These are phyloP conservation scores for Plasmodium sp. DNA, from an alignment of 169 alveolate genomes.

Conservation along the genomic window DNA sequence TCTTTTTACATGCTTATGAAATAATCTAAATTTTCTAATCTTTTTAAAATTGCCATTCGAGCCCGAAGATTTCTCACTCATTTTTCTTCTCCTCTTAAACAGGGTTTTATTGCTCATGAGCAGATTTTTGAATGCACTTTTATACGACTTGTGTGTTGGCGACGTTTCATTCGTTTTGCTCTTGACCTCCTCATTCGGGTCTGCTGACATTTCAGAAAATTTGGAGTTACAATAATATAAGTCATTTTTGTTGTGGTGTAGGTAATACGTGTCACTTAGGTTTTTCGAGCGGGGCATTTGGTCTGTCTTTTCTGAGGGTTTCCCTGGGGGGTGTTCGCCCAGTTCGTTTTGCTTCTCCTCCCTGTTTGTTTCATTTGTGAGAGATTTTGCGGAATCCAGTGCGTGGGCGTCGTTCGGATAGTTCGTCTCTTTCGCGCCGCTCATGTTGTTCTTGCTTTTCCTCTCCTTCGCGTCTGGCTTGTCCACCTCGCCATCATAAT, in stretches of 20 bases:
- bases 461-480: neutral
- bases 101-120: constrained; percentile 4
- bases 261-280: neutral
- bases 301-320: neutral
- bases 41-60: constrained; percentile 1
- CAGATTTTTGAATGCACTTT: constrained; percentile 12
- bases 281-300: neutral
- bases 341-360: neutral
- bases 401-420: neutral
- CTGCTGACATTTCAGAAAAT: neutral
- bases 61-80: neutral
- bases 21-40: constrained; percentile 33
- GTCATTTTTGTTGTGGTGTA: neutral
- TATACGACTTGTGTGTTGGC: neutral
- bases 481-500: neutral
- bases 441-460: neutral
- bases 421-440: neutral
- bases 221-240: constrained; percentile 5
- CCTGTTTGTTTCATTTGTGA: neutral
- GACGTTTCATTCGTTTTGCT: neutral
- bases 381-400: neutral
- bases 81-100: constrained; percentile 8
- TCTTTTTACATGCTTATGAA: neutral
- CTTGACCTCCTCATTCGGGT: neutral
- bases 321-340: neutral